These are phyloP conservation scores for Penicillium verhagenii DNA, from an alignment of 495 filamentous ascomycete genomes.

Conservation along the genomic window DNA sequence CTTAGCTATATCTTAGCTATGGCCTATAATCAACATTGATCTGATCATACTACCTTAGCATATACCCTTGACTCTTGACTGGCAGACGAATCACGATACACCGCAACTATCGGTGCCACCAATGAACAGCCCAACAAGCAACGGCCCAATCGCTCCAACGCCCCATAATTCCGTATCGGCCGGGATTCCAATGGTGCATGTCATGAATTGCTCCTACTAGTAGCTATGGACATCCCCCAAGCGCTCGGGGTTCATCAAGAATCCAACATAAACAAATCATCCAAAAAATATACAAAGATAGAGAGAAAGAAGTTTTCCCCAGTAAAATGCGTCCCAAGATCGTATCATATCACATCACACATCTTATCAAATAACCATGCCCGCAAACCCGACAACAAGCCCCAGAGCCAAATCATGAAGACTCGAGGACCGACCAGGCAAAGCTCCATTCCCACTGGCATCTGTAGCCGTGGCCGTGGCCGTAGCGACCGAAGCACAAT, in stretches of 20 bases:
- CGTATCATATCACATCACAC: constrained; percentile 27
- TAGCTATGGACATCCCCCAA: neutral
- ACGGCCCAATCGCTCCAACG: neutral
- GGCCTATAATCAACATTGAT: neutral
- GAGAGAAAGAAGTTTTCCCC: constrained; percentile 4
- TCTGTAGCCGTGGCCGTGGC: constrained; percentile 19
- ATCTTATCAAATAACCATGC: constrained; percentile 42
- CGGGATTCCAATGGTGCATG: neutral
- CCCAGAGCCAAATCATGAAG: constrained; percentile 45
- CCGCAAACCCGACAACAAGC: constrained; percentile 41
- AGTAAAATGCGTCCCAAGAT: constrained; percentile 2
- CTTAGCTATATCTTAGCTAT: neutral
- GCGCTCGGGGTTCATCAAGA: neutral
- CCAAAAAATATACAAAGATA: neutral
- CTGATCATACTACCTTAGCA: neutral
- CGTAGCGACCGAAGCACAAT: constrained; percentile 48
- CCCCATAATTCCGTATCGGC: neutral
- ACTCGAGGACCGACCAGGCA: constrained; percentile 28
- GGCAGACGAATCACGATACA: neutral
- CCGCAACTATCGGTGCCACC: neutral
- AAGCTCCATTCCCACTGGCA: constrained; percentile 33
- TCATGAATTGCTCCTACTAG: neutral
- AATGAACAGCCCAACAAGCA: neutral
- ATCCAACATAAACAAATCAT: neutral
- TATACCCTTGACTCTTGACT: neutral